Evolutionary conservation across 2,329 filamentous ascomycete genomes (phyloP), one percentile per base, ranked within the genome.

Genomic region (Sporothrix euskadiensis): DNA sequence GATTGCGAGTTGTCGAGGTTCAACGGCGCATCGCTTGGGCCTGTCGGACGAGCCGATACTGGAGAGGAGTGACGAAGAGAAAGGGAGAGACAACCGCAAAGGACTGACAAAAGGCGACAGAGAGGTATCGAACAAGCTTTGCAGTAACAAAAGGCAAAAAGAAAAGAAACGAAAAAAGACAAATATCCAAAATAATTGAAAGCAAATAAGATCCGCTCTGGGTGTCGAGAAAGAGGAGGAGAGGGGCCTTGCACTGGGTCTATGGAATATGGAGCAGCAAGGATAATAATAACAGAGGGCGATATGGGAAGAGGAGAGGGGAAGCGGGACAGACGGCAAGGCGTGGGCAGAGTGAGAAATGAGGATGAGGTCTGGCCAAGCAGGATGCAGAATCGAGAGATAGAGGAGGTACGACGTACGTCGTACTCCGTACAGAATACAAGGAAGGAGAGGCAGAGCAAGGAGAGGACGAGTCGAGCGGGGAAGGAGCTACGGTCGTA

Each of bases 241-340:
- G 44, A 14, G 41, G 54, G 44, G 69, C 22, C 30, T 47, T 22
- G 22, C 41, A 16, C 16, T 19, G 39, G 35, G 9, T 1, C 61
- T 72, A 35, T 72, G 32, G 59, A 56, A 35, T 57, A 49, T 66
- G 61, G 71, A 72, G 49, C 19, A 66, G 22, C 52, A 70, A 16
- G 32, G 68, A 47, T 44, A 68, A 47, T 44, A 68, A 65, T 47
- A 69, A 26, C 14, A 72, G 71, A 72, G 52, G 44, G 57, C 12
- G 57, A 9, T 39, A 32, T 57, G 30, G 49, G 39, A 63, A 72
- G 59, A 41, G 52, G 14, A 56, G 52, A 30, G 56, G 49, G 57
- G 68, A 70, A 39, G 39, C 16, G 69, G 69, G 22, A 14, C 19
- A 66, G n/a, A 56, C 35, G 32, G 26, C 70, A 26, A 30, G 61